These are phyloP conservation scores for Backusella westeae DNA, from an alignment of 192 early-diverging fungal genomes.

Conservation along the genomic window DNA sequence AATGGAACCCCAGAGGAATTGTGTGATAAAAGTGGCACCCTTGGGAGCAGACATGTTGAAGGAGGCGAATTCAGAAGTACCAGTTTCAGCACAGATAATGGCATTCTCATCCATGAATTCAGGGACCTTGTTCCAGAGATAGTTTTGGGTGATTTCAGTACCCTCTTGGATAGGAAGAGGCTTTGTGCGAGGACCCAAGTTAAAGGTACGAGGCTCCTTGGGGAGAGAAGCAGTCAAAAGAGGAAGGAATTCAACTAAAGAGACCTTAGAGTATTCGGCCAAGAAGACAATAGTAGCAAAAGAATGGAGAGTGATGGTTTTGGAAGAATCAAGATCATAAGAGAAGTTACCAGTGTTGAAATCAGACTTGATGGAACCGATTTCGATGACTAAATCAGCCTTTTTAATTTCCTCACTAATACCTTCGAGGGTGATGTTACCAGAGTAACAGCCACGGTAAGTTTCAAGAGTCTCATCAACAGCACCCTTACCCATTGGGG, in stretches of 20 bases:
- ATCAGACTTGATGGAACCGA: constrained; percentile 46
- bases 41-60: constrained; percentile 39
- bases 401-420: constrained; percentile 34
- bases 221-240: constrained; percentile 12
- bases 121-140: constrained; percentile 41
- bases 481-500: constrained; percentile 49
- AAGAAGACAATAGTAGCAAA: constrained; percentile 35
- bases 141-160: constrained; percentile 37
- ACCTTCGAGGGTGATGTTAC: constrained; percentile 33
- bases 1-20: constrained; percentile 35
- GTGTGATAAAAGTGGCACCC: constrained; percentile 39
- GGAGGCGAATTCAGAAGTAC: constrained; percentile 42
- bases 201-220: not conserved
- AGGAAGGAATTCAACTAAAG: constrained; percentile 34
- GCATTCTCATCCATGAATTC: constrained; percentile 32
- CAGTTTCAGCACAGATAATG: constrained; percentile 44
- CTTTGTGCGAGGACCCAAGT: constrained; percentile 3
- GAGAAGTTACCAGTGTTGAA: constrained; percentile 54
- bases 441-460: constrained; percentile 44
- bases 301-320: constrained; percentile 43
- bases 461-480: constrained; percentile 30
- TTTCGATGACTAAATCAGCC: constrained; percentile 37
- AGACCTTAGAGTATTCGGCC: constrained; percentile 37
- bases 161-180: constrained; percentile 6
- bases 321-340: constrained; percentile 24